Percentiles rank a stretch among this genome's conserved stretches.
These are phyloP conservation scores for Leucosporidium scottii DNA, from an alignment of 768 basidiomycete species.

Conservation along the genomic window DNA sequence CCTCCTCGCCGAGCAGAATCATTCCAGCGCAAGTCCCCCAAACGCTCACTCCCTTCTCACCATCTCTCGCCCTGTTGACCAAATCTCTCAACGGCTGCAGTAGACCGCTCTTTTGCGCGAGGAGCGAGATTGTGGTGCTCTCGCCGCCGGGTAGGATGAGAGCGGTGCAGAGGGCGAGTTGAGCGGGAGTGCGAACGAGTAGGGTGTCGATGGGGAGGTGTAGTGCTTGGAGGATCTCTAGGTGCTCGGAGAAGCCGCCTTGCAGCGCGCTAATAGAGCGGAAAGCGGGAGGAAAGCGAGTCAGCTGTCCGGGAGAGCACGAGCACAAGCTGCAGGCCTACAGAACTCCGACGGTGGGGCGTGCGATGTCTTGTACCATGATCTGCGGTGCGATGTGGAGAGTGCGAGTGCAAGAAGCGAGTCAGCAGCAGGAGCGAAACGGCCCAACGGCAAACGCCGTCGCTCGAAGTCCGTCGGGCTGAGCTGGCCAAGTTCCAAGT, in stretches of 20 bases:
- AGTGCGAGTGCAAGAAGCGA: too few relatives aligned
- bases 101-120: constrained; percentile 60
- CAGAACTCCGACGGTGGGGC: too few relatives aligned
- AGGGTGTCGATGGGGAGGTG: not conserved
- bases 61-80: constrained; percentile 40
- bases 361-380: too few relatives aligned
- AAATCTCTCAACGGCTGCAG: constrained; percentile 72
- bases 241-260: constrained; percentile 3
- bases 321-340: too few relatives aligned
- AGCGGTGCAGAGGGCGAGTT: constrained; percentile 68
- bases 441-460: too few relatives aligned
- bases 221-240: constrained; percentile 5
- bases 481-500: too few relatives aligned
- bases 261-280: constrained; percentile 1
- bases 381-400: too few relatives aligned
- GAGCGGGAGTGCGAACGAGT: constrained; percentile 52
- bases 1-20: constrained; percentile 60
- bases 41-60: constrained; percentile 52
- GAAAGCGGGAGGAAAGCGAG: too few relatives aligned
- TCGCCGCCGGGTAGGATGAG: constrained; percentile 95
- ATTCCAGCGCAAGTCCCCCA: constrained; percentile 98
- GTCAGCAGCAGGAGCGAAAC: too few relatives aligned
- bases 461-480: too few relatives aligned
- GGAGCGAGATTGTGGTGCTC: constrained; percentile 81
- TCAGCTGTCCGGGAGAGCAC: too few relatives aligned